Evolutionary conservation across 176 grass and related monocot species (phyloP), one percentile per base, ranked within the genome.

Genomic region (Phoenix dactylifera): DNA sequence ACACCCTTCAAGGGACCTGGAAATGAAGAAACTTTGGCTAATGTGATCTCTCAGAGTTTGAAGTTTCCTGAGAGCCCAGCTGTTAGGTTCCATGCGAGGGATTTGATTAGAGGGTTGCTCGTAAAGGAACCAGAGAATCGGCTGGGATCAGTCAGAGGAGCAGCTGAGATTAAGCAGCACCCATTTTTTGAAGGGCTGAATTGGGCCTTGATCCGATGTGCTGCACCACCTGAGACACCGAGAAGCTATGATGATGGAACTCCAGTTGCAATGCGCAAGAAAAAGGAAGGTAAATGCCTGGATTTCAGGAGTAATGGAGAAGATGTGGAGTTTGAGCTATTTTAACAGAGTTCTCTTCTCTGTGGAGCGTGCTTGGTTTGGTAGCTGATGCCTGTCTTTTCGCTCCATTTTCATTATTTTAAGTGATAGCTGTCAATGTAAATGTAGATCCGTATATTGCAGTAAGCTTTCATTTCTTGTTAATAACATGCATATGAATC

Each of bases 181-280:
- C 84, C 86, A 1, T 97, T 97, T 70, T 97, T 97, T 23, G 84
- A 97, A 66, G 93, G 93, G 10, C 59, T 97, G 55, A 97, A 91
- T 65, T 97, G 93, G 93, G 93, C 93, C 26, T 74, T 97, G 81
- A 91, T 97, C 23, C 74, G 93, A 2, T 97, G 93, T 69, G 86
- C 87, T 0, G 79, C 76, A 15, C 93, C 87, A 0, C 93, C 93
- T 0, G 93, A 97, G 66, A 83, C 81, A 17, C 93, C 79, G 0
- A 83, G 50, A 60, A 76, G 61, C 15, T 69, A 76, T 0, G 84
- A 91, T 4, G 26, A 72, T 18, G 57, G 80, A 28, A 61, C 29
- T 57, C 60, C 71, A 15, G 22, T 60, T 5, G 16, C 66, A n/a
- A 1, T 72, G 30, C 80, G 74, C 12, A 89, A 86, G 86, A 95